phyloP scores from a whole-genome alignment of 192 early-diverging fungal species.

The Backusella australiensis region DNA sequence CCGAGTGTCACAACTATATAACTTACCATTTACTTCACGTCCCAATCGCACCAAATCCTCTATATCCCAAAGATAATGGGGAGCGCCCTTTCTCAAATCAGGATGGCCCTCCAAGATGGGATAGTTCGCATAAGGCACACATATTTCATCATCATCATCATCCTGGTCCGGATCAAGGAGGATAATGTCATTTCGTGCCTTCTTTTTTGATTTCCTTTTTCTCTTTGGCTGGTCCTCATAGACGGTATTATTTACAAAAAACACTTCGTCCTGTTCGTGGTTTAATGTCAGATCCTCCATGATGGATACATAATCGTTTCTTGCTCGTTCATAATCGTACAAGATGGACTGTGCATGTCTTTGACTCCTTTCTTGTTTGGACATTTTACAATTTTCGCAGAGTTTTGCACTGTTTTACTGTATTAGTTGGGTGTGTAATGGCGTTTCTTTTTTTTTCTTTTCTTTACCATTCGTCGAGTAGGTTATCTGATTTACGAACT shows the following conservation, averaged over 20 bases:
- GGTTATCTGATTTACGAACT: not conserved
- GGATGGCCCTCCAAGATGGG: slow-evolving; percentile 12
- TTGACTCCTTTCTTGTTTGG: not conserved
- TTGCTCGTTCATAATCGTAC: not conserved
- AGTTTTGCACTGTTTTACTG: not conserved
- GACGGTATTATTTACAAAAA: not conserved
- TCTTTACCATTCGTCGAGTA: not conserved
- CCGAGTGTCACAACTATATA: no score
- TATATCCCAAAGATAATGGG: slow-evolving; percentile 49
- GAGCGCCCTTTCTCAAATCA: not conserved
- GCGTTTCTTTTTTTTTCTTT: not conserved
- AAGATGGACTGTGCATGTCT: not conserved
- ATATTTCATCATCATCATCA: not conserved
- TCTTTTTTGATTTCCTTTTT: not conserved
- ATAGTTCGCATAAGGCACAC: slow-evolving; percentile 18
- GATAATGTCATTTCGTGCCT: not conserved
- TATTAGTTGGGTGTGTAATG: not conserved
- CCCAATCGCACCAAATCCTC: slow-evolving; percentile 54
- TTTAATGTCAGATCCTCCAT: not conserved
- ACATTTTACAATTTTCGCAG: not conserved
- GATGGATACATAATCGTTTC: not conserved
- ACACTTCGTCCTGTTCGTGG: not conserved
- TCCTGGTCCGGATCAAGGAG: not conserved
- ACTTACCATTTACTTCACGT: slow-evolving; percentile 9
- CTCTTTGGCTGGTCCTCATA: not conserved